Conservation (phyloP, 805 yeast species). For the Suhomyces emberorum region DNA sequence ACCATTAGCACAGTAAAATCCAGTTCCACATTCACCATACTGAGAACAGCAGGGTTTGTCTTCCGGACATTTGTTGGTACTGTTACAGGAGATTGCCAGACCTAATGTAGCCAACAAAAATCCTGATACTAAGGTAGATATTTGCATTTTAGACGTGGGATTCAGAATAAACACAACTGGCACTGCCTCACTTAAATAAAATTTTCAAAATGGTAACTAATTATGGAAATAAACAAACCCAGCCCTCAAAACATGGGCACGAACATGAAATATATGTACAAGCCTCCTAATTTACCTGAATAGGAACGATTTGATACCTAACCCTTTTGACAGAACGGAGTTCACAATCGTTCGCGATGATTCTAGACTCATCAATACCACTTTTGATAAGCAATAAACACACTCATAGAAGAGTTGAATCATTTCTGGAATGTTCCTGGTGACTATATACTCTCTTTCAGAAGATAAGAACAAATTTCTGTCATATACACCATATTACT, state of each 20-base stretch:
- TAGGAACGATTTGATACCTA: not conserved
- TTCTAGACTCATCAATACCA: not conserved
- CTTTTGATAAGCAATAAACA: too few species aligned
- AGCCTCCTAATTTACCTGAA: not conserved
- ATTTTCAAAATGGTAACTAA: not conserved
- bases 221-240: not conserved
- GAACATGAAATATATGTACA: not conserved
- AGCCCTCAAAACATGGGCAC: not conserved
- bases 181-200: not conserved
- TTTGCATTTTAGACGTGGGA: conserved; percentile 1
- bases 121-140: not conserved
- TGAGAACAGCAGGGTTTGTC: conserved; percentile 81
- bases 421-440: too few species aligned
- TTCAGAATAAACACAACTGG: too few species aligned
- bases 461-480: too few species aligned
- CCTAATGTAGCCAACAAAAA: conserved; percentile 3
- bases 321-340: not conserved
- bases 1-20: conserved; percentile 77
- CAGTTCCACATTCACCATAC: conserved; percentile 78
- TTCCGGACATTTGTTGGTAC: conserved; percentile 64
- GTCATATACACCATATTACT: too few species aligned
- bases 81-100: conserved; percentile 43
- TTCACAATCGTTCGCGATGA: not conserved
- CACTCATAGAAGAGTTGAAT: too few species aligned
- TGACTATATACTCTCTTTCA: too few species aligned